phyloP scores from a whole-genome alignment of 2,329 filamentous ascomycete genomes.

The Neopestalotiopsis sp. region DNA sequence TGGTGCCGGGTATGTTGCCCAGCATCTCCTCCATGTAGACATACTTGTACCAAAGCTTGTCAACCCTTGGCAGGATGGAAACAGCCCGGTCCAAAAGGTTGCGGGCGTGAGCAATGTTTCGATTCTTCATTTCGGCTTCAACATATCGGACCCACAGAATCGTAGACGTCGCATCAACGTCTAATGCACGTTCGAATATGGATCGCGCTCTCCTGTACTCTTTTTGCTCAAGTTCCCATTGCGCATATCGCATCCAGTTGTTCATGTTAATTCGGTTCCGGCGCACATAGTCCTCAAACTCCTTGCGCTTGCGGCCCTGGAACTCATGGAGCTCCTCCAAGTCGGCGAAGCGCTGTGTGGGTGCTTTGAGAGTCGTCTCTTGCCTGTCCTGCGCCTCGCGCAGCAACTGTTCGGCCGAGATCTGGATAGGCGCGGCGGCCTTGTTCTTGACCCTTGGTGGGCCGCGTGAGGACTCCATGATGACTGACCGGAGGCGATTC shows the following conservation, averaged over 20 bases:
- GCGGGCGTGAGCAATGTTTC: slow-evolving; percentile 95
- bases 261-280: slow-evolving; percentile 95
- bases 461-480: slow-evolving; percentile 88
- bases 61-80: slow-evolving; percentile 85
- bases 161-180: slow-evolving; percentile 87
- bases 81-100: slow-evolving; percentile 96
- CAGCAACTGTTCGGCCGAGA: slow-evolving; percentile 95
- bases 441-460: slow-evolving; percentile 99
- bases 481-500: neutral
- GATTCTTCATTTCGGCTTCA: slow-evolving; percentile 92
- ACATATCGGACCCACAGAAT: slow-evolving; percentile 92
- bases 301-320: slow-evolving; percentile 92
- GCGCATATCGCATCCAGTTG: slow-evolving; percentile 98
- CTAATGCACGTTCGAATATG: slow-evolving; percentile 92
- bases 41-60: slow-evolving; percentile 99
- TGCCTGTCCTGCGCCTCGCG: slow-evolving; percentile 97
- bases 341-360: slow-evolving; percentile 93
- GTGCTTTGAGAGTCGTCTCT: slow-evolving; percentile 85
- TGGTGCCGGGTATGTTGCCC: slow-evolving; percentile 88
- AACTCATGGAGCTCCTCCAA: slow-evolving; percentile 98
- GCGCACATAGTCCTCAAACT: slow-evolving; percentile 97
- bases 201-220: slow-evolving; percentile 91
- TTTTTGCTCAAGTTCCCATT: slow-evolving; percentile 98
- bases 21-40: slow-evolving; percentile 99
- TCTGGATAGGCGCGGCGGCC: slow-evolving; percentile 87